phyloP scores from a whole-genome alignment of 768 basidiomycete species.

The Leucocoprinus birnbaumii region DNA sequence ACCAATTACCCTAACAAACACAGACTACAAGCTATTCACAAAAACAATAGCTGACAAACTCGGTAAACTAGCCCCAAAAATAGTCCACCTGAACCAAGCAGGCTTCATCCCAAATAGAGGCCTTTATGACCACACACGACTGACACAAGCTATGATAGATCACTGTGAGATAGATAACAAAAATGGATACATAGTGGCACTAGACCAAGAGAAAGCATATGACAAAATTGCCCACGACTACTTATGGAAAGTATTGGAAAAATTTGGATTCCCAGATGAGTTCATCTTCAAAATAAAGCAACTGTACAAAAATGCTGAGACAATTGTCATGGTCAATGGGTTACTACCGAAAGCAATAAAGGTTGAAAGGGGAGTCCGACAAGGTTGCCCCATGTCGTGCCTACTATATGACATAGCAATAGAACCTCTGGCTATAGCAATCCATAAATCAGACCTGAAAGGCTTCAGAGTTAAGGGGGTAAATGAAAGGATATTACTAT shows the following conservation, averaged over 20 bases:
- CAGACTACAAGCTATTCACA: slow-evolving; percentile 30
- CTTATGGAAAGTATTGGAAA: slow-evolving; percentile 22
- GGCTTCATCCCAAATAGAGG: slow-evolving; percentile 29
- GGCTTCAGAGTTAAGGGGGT: slow-evolving; percentile 19
- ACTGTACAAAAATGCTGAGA: slow-evolving; percentile 12
- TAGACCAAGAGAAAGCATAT: slow-evolving; percentile 39
- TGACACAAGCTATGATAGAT: slow-evolving; percentile 18
- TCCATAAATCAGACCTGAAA: slow-evolving; percentile 23
- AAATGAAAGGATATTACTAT: slow-evolving; percentile 19
- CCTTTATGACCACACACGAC: slow-evolving; percentile 28
- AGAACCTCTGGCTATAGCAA: slow-evolving; percentile 27
- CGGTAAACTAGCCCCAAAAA: neutral
- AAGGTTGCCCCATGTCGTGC: slow-evolving; percentile 36
- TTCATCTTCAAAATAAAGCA: slow-evolving; percentile 24
- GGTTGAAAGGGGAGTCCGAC: slow-evolving; percentile 27
- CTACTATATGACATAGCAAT: slow-evolving; percentile 33
- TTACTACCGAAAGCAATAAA: slow-evolving; percentile 16
- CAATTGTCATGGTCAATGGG: slow-evolving; percentile 28
- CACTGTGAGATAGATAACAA: slow-evolving; percentile 20
- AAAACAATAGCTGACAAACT: slow-evolving; percentile 20
- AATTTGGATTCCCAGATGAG: slow-evolving; percentile 19
- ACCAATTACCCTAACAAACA: slow-evolving; percentile 31
- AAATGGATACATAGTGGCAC: slow-evolving; percentile 24
- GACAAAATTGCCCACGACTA: slow-evolving; percentile 31
- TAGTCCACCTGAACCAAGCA: slow-evolving; percentile 32